A percentile compares a stretch with the other conserved stretches of the same genome.
Conservation (phyloP, 2,329 filamentous ascomycete genomes). For the Nemania abortiva region DNA sequence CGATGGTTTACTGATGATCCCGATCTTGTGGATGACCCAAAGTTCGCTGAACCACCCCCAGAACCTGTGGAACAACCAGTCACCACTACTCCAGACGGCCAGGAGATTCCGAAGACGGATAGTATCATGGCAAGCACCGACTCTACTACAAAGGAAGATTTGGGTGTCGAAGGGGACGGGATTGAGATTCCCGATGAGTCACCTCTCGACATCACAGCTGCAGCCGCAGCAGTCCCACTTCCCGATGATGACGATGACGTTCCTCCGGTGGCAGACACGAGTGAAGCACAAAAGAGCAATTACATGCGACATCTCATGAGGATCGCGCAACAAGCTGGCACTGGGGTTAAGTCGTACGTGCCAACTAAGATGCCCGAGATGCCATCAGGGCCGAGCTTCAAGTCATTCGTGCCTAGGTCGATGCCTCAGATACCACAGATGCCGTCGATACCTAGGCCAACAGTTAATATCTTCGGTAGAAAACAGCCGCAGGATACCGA, state of each 20-base stretch:
- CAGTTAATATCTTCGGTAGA: conserved; percentile 46
- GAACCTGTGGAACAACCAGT: conserved; percentile 54
- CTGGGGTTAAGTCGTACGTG: conserved; percentile 60
- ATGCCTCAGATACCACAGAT: conserved; percentile 39
- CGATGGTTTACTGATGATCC: conserved; percentile 67
- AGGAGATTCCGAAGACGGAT: conserved; percentile 49
- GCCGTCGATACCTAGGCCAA: conserved; percentile 49
- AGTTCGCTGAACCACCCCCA: conserved; percentile 58
- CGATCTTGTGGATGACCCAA: conserved; percentile 60
- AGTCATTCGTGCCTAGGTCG: conserved; percentile 50
- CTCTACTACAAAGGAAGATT: not conserved
- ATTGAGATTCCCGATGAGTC: conserved; percentile 55
- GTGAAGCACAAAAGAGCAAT: conserved; percentile 54
- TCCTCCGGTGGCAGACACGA: conserved; percentile 51
- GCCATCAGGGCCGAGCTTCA: conserved; percentile 52
- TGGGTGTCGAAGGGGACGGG: conserved; percentile 27
- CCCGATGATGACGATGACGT: conserved; percentile 56
- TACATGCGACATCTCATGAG: conserved; percentile 64
- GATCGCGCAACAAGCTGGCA: conserved; percentile 63
- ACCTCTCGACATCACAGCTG: conserved; percentile 65
- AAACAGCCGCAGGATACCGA: conserved; percentile 35
- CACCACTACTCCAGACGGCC: conserved; percentile 50
- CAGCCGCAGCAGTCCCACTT: conserved; percentile 62
- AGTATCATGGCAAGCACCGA: conserved; percentile 43
- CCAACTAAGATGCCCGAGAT: conserved; percentile 59